Evolutionary conservation across 1,284 basidiomycete species (phyloP), one percentile per base, ranked within the genome.

Genomic region (Moniliella sp.): DNA sequence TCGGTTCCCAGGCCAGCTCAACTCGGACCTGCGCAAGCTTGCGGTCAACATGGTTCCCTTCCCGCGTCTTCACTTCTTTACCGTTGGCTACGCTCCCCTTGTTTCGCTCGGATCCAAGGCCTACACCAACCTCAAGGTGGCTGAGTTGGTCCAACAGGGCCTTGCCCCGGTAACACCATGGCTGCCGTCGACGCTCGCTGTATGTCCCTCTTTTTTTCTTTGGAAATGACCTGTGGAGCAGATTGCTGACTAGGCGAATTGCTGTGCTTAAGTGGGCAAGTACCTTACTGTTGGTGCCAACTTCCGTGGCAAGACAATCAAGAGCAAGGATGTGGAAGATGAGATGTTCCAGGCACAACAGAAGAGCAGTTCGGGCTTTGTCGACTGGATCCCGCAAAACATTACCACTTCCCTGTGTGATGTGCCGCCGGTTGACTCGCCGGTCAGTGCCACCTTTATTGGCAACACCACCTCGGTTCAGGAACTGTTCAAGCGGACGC

Each of bases 1-100:
- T 64, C 82, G 82, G 39, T 94, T 97, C 82, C 86, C 86, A 59
- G 88, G 86, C 33, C 83, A 88, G 65, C 74, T 94, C 57, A 94
- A 93, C 74, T 93, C 86, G 34, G 86, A 94, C 61, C 71, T 94
- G 34, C 72, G 84, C 61, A 94, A 94, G 67, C 69, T 94, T 46
- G 86, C 84, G 45, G 86, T 93, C 63, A n/a, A 94, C 76, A 84
- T 94, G 83, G 54, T 61, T 12, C 59, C 59, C 12, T 61, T 61
- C 52, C 59, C 59, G 10, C 56, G 59, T 45, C 49, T 61, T 16
- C 59, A 61, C 48, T 61, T 61, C 44, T 54, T 61, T 40, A 59
- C 52, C 34, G 49, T 48, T 32, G 57, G 57, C 9, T 61, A 57
- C 36, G 49, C 59, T n/a, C 59, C 59, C n/a, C 43, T 61, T 14